phyloP scores from a whole-genome alignment of 1,284 basidiomycete genomes.

The Rhodofomes roseus region DNA sequence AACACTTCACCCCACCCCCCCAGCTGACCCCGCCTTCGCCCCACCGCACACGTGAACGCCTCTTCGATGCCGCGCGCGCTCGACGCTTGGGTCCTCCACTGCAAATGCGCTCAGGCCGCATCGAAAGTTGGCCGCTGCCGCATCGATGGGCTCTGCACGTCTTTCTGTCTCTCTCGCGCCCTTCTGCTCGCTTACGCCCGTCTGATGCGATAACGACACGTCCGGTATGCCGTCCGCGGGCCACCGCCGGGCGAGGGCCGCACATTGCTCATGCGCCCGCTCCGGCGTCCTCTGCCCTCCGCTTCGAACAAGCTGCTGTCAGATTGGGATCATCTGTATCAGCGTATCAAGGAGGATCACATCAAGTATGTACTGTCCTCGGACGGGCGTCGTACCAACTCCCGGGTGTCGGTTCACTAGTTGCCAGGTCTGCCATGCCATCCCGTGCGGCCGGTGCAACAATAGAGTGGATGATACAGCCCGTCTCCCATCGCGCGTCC shows the following conservation, averaged over 20 bases:
- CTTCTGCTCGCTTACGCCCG: not conserved
- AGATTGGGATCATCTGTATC: not conserved
- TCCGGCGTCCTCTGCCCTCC: not conserved
- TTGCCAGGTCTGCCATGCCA: not conserved
- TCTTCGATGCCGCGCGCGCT: not conserved
- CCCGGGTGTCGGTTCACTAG: not conserved
- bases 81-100: not conserved
- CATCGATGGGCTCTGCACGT: not conserved
- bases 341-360: constrained; percentile 2
- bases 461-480: not conserved
- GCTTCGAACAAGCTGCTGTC: not conserved
- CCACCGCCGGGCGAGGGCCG: not conserved
- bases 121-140: not conserved
- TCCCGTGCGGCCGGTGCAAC: not conserved
- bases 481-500: not conserved
- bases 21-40: not conserved
- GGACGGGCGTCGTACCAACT: not conserved
- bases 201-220: not conserved
- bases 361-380: not conserved
- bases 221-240: not conserved
- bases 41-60: not conserved
- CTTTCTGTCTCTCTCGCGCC: not conserved
- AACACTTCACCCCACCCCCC: not conserved
- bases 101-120: not conserved
- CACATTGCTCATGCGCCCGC: not conserved